A percentile compares a stretch with the other conserved stretches of the same genome.
Conservation (phyloP, 257 asterid species). For the Nicotiana tabacum region DNA sequence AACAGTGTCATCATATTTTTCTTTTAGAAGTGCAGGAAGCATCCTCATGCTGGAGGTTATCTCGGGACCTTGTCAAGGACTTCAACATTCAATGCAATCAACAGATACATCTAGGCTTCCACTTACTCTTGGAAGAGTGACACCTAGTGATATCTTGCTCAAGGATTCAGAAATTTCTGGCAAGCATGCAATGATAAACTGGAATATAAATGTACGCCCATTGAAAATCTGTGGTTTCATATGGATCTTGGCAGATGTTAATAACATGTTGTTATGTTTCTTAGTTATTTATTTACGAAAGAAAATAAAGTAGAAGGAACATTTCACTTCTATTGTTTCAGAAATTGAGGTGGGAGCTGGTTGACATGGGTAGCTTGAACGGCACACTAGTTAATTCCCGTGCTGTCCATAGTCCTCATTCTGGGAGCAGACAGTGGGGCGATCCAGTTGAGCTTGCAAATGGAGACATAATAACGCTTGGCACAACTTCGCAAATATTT, state of each 20-base stretch:
- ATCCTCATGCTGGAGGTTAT: conserved; percentile 78
- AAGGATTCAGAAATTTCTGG: conserved; percentile 96
- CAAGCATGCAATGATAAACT: conserved; percentile 85
- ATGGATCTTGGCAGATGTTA: conserved; percentile 7
- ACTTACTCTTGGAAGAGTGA: conserved; percentile 85
- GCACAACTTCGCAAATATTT: conserved; percentile 67
- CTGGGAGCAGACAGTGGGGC: conserved; percentile 76
- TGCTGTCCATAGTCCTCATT: conserved; percentile 46
- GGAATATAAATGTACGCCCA: conserved; percentile 71
- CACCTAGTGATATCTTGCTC: conserved; percentile 68
- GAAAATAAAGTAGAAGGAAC: neutral
- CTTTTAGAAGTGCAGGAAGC: conserved; percentile 98
- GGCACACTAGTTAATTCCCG: conserved; percentile 74
- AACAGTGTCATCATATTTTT: conserved; percentile 60
- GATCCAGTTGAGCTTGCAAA: conserved; percentile 64
- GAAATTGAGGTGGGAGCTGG: conserved; percentile 92
- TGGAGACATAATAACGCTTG: conserved; percentile 74
- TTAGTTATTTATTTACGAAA: conserved; percentile 12
- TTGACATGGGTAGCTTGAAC: conserved; percentile 97
- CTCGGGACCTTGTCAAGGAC: conserved; percentile 84
- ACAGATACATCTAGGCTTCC: conserved; percentile 62
- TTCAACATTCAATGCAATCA: conserved; percentile 56
- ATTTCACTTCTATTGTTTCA: conserved; percentile 27
- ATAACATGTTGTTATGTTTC: conserved; percentile 16
- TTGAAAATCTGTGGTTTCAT: conserved; percentile 11